Percentiles rank a stretch among this genome's conserved stretches.
phyloP scores from a whole-genome alignment of 1,284 basidiomycete genomes.

The Sanguinoderma infundibulare region DNA sequence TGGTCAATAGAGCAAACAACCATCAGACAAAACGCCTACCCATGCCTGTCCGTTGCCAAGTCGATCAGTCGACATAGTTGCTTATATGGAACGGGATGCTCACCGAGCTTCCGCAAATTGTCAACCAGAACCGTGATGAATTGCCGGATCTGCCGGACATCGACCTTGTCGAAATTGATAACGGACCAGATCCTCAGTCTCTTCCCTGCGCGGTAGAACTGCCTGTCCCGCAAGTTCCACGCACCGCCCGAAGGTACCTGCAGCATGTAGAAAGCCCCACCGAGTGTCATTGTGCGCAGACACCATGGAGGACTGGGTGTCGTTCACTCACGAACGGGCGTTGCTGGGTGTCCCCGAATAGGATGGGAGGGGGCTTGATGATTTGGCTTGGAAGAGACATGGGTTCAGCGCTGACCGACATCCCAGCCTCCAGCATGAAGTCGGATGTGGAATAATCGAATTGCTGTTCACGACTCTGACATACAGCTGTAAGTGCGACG shows the following conservation, averaged over 20 bases:
- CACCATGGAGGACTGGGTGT: not conserved
- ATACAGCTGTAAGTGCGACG: not conserved
- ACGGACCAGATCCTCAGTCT: slow-evolving; percentile 31
- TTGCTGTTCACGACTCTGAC: slow-evolving; percentile 15
- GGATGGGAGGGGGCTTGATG: not conserved
- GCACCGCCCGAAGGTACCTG: slow-evolving; percentile 22
- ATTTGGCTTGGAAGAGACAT: slow-evolving; percentile 16
- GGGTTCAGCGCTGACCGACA: slow-evolving; percentile 30
- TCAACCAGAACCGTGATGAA: slow-evolving; percentile 31
- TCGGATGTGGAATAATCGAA: slow-evolving; percentile 39
- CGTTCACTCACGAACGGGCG: not conserved
- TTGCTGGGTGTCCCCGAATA: not conserved
- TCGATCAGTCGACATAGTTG: not conserved
- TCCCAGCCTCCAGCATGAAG: slow-evolving; percentile 38
- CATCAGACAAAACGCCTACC: not conserved
- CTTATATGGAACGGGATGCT: slow-evolving; percentile 1
- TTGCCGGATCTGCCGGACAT: not conserved
- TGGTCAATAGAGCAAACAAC: not conserved
- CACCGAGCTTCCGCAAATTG: slow-evolving; percentile 40
- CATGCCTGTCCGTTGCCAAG: slow-evolving; percentile 5
- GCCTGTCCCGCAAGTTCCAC: slow-evolving; percentile 41
- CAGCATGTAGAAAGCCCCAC: not conserved
- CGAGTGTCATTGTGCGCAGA: slow-evolving; percentile 14
- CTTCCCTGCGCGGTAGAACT: slow-evolving; percentile 15
- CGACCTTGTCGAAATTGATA: slow-evolving; percentile 28